Evolutionary conservation across 2,329 filamentous ascomycete species (phyloP).

Genomic region (Dactylonectria macrodidyma): DNA sequence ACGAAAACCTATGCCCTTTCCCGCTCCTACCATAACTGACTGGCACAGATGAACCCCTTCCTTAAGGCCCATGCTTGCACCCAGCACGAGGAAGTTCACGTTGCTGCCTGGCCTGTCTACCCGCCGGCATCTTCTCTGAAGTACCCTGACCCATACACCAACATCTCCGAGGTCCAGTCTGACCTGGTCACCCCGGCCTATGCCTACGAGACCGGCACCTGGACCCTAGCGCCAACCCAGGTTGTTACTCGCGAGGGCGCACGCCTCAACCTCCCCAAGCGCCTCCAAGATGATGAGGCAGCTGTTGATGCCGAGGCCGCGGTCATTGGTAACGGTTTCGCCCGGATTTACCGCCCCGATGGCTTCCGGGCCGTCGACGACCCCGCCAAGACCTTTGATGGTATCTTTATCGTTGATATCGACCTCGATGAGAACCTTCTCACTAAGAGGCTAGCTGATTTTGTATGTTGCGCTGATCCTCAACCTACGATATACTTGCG

Average conservation of each 20-base stretch:
- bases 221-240: conserved; percentile 47
- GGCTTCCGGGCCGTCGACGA: conserved; percentile 44
- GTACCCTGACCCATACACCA: conserved; percentile 44
- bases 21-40: background rate
- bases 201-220: conserved; percentile 46
- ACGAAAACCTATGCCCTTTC: conserved; percentile 46
- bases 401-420: conserved; percentile 66
- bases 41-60: background rate
- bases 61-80: background rate
- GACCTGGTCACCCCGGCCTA: conserved; percentile 47
- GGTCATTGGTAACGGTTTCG: conserved; percentile 43
- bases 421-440: conserved; percentile 57
- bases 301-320: conserved; percentile 46
- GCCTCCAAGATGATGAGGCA: conserved; percentile 32
- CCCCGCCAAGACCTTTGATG: conserved; percentile 56
- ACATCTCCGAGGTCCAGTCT: conserved; percentile 45
- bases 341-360: conserved; percentile 46
- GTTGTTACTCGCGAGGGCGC: conserved; percentile 43
- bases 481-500: background rate
- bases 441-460: conserved; percentile 52
- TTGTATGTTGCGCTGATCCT: conserved; percentile 32
- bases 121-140: conserved; percentile 42
- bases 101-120: conserved; percentile 50
- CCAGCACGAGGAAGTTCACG: conserved; percentile 47
- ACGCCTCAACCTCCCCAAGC: conserved; percentile 41